Percentiles rank a stretch among this genome's conserved stretches.
These are phyloP conservation scores for Colletotrichum orbiculare DNA, from an alignment of 2,329 filamentous ascomycete species.

Conservation along the genomic window DNA sequence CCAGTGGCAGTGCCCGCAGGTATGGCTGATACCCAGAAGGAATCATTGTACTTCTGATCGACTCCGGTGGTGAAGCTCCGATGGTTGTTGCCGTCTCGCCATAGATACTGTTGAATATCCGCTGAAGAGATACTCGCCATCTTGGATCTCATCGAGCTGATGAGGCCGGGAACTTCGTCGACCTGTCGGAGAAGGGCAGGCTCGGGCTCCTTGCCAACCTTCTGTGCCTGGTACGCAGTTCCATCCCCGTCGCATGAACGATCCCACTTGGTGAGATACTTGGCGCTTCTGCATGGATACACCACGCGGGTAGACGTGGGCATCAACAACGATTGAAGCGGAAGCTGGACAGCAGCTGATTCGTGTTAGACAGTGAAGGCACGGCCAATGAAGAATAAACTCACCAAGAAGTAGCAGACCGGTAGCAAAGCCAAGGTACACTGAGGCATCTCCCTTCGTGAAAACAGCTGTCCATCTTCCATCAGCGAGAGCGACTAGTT, in stretches of 20 bases:
- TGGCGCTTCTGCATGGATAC: conserved; percentile 26
- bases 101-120: conserved; percentile 31
- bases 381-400: neutral
- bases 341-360: conserved; percentile 24
- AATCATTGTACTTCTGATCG: conserved; percentile 22
- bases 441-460: conserved; percentile 15
- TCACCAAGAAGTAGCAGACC: conserved; percentile 23
- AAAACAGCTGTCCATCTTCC: conserved; percentile 31
- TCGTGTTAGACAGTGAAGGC: neutral
- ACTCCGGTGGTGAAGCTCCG: conserved; percentile 24
- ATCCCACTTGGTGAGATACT: conserved; percentile 28
- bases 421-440: conserved; percentile 26
- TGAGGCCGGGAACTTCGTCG: conserved; percentile 10
- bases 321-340: conserved; percentile 32
- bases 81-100: conserved; percentile 26
- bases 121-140: conserved; percentile 28
- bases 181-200: conserved; percentile 16
- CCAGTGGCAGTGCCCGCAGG: conserved; percentile 28
- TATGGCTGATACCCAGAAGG: conserved; percentile 34
- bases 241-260: conserved; percentile 8
- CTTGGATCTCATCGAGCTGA: conserved; percentile 11
- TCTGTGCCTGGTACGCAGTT: neutral
- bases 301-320: conserved; percentile 20
- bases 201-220: conserved; percentile 30
- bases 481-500: conserved; percentile 33